Evolutionary conservation across 371 early-diverging fungal species (phyloP).

Genomic region (Mucor mucedo): DNA sequence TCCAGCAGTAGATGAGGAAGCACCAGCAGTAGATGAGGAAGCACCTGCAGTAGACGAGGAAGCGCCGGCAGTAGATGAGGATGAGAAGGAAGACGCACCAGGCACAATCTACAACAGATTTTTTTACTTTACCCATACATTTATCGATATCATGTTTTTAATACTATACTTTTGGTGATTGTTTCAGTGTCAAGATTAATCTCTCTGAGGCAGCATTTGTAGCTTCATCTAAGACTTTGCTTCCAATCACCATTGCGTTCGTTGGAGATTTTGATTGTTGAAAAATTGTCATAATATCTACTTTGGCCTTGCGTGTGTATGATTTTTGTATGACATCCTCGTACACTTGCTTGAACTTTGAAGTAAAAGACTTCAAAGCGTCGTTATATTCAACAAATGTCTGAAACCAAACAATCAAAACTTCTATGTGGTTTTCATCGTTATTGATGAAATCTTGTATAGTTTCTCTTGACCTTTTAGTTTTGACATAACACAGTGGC

Average conservation of each 20-base stretch:
- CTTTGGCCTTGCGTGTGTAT: conserved; percentile 16
- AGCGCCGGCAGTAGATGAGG: no score
- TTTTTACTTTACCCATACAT: conserved; percentile 15
- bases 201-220: conserved; percentile 15
- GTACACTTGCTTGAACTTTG: conserved; percentile 26
- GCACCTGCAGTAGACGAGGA: no score
- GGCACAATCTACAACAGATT: conserved; percentile 18
- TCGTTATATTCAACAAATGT: conserved; percentile 19
- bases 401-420: conserved; percentile 21
- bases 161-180: conserved; percentile 23
- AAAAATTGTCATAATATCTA: conserved; percentile 20
- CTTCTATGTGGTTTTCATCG: conserved; percentile 18
- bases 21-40: no score
- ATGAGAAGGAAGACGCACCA: conserved; percentile 15
- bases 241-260: conserved; percentile 18
- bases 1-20: no score
- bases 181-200: conserved; percentile 20
- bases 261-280: conserved; percentile 23
- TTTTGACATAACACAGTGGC: no score
- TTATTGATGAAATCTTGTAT: conserved; percentile 20
- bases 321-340: conserved; percentile 16
- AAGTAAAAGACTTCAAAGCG: conserved; percentile 16
- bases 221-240: conserved; percentile 18
- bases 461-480: no score
- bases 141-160: conserved; percentile 11